Percentiles rank a stretch among this genome's conserved stretches.
phyloP scores from a whole-genome alignment of 371 early-diverging fungal genomes.

The Lichtheimia ornata region DNA sequence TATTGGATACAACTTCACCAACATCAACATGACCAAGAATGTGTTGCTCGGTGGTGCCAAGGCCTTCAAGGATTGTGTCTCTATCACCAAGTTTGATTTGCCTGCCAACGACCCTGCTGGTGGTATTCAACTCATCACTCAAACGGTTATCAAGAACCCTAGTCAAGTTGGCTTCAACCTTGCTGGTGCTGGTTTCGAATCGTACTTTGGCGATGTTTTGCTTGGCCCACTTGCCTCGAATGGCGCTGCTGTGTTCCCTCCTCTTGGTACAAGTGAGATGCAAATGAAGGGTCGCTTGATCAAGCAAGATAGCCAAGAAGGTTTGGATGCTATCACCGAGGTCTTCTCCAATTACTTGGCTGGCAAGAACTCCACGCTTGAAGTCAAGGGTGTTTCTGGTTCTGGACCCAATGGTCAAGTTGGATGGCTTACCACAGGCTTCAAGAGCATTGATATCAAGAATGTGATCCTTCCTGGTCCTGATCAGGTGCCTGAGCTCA shows the following conservation, averaged over 20 bases:
- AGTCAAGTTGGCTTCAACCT: conserved; percentile 51
- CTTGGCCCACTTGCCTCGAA: conserved; percentile 33
- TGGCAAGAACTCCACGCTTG: conserved; percentile 41
- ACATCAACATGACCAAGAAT: conserved; percentile 44
- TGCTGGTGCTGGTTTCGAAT: conserved; percentile 25
- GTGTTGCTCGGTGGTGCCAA: conserved; percentile 49
- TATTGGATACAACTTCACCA: conserved; percentile 48
- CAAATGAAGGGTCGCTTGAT: conserved; percentile 48
- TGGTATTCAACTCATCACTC: conserved; percentile 51
- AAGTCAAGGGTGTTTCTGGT: conserved; percentile 51
- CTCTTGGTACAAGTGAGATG: conserved; percentile 20
- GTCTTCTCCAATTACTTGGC: conserved; percentile 53
- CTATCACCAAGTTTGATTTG: conserved; percentile 48
- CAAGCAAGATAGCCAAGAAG: conserved; percentile 37
- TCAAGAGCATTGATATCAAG: conserved; percentile 49
- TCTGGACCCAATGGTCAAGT: conserved; percentile 53
- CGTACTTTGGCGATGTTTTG: conserved; percentile 21
- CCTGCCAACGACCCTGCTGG: conserved; percentile 48
- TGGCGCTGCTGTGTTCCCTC: conserved; percentile 27
- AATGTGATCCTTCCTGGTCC: conserved; percentile 53
- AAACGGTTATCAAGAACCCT: conserved; percentile 50
- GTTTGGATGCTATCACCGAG: conserved; percentile 44
- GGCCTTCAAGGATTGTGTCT: conserved; percentile 47
- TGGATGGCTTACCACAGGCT: conserved; percentile 56
- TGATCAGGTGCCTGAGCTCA: conserved; percentile 33